Conservation (phyloP, 73 alveolate genomes). For the Paramecium biaurelia region DNA sequence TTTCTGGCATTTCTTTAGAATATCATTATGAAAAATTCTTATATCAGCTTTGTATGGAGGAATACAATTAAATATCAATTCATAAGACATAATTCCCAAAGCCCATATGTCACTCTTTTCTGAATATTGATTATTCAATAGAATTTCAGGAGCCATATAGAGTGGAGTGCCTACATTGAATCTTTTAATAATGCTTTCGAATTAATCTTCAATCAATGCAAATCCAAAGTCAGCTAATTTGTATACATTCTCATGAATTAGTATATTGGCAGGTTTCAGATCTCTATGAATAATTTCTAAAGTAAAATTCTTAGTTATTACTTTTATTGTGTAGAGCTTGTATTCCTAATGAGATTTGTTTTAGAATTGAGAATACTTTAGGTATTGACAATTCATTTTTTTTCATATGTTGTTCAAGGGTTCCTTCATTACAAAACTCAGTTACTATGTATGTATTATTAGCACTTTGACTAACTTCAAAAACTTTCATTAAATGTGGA, state of each 20-base stretch:
- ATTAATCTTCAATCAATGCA: neutral
- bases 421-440: conserved; percentile 8
- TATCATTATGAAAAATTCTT: neutral
- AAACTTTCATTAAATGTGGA: conserved; percentile 15
- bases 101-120: conserved; percentile 70
- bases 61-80: neutral
- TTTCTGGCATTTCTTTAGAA: neutral
- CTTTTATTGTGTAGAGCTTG: neutral
- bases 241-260: neutral
- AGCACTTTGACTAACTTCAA: neutral
- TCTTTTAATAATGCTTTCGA: neutral
- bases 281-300: conserved; percentile 31
- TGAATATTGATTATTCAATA: conserved; percentile 40
- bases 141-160: conserved; percentile 74
- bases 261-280: neutral
- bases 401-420: neutral
- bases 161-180: conserved; percentile 62
- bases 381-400: neutral
- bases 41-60: neutral
- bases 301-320: neutral
- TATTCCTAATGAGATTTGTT: neutral
- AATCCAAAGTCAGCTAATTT: conserved; percentile 45
- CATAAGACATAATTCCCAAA: neutral
- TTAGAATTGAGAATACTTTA: neutral
- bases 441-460: conserved; percentile 26